Conservation (phyloP, 331 rosid genomes). For the Phaseolus coccineus region DNA sequence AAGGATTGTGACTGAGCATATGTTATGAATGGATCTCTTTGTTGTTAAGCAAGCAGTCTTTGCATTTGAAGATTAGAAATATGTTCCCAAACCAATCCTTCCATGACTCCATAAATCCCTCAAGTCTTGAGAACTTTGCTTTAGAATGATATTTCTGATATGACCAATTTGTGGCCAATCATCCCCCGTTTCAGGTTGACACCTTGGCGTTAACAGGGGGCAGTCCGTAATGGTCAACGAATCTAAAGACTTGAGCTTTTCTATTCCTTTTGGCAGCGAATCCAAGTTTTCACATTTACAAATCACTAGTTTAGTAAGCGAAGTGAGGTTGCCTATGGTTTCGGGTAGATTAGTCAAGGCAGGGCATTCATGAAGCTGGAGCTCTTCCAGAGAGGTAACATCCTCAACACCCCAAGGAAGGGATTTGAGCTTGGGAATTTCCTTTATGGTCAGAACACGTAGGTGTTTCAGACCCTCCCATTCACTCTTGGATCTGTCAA, state of each 20-base stretch:
- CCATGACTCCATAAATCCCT: not conserved
- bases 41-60: too few species aligned
- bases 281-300: not conserved
- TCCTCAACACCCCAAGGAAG: slow-evolving; percentile 33
- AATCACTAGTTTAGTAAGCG: not conserved
- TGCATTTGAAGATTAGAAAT: too few species aligned
- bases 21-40: too few species aligned
- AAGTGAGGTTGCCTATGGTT: slow-evolving; percentile 8
- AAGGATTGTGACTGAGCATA: too few species aligned
- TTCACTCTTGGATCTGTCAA: not conserved
- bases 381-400: not conserved
- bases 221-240: not conserved
- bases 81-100: too few species aligned
- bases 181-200: not conserved
- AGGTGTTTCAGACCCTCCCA: slow-evolving; percentile 38
- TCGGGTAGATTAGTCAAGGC: not conserved
- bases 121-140: not conserved
- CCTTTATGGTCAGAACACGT: not conserved
- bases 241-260: not conserved
- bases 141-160: not conserved
- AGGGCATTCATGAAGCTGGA: not conserved
- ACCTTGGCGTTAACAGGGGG: too few species aligned
- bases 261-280: slow-evolving; percentile 11
- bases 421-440: slow-evolving; percentile 9
- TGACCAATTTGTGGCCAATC: slow-evolving; percentile 33